Conservation (phyloP, 2,329 filamentous ascomycete species). For the Blastomyces percursus region DNA sequence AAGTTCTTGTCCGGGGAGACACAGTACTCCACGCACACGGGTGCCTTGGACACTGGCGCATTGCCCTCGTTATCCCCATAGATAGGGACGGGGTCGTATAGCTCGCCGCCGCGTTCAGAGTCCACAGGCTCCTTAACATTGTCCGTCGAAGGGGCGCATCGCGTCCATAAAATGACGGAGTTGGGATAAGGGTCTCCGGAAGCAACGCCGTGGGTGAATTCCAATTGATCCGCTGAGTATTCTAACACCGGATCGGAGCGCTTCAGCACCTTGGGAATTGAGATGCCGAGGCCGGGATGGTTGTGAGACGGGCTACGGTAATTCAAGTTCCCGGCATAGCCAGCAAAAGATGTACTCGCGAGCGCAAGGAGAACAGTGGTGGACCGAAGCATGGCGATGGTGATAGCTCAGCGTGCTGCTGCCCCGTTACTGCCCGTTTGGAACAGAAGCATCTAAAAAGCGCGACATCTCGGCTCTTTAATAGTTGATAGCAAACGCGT, state of each 20-base stretch:
- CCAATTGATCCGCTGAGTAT: slow-evolving; percentile 38
- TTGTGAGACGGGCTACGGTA: slow-evolving; percentile 56
- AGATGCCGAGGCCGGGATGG: slow-evolving; percentile 52
- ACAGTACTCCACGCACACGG: slow-evolving; percentile 51
- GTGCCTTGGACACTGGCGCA: slow-evolving; percentile 1
- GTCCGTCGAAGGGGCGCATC: slow-evolving; percentile 32
- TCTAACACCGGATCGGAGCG: slow-evolving; percentile 31
- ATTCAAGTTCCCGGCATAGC: slow-evolving; percentile 25
- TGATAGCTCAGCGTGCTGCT: neutral
- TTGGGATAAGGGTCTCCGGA: slow-evolving; percentile 36
- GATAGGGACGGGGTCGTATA: slow-evolving; percentile 40
- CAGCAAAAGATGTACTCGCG: neutral
- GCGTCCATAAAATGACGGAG: slow-evolving; percentile 36
- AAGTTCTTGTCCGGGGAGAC: slow-evolving; percentile 43
- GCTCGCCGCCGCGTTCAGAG: slow-evolving; percentile 41
- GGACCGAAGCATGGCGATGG: neutral
- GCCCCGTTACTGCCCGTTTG: neutral
- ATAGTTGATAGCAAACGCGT: neutral
- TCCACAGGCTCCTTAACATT: slow-evolving; percentile 39
- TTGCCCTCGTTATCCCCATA: slow-evolving; percentile 6
- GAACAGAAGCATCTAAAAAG: neutral
- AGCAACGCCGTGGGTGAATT: slow-evolving; percentile 55
- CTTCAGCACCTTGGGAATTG: slow-evolving; percentile 49
- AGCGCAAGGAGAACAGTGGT: neutral
- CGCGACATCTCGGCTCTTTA: neutral